A percentile compares a stretch with the other conserved stretches of the same genome.
phyloP scores from a whole-genome alignment of 2,329 filamentous ascomycete genomes.

The Alternaria tenuissima region DNA sequence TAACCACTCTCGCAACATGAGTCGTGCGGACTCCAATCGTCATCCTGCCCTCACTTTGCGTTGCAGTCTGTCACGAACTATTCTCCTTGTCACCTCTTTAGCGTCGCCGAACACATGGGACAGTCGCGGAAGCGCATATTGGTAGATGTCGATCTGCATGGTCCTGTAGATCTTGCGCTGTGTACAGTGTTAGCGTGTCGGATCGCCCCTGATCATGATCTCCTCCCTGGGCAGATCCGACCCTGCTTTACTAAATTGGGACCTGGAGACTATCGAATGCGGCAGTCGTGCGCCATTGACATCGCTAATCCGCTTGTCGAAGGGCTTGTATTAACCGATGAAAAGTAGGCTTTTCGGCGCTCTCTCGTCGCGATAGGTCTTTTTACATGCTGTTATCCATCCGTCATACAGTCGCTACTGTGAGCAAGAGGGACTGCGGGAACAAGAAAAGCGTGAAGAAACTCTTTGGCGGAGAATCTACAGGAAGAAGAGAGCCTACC shows the following conservation, averaged over 20 bases:
- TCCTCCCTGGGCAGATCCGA: not conserved
- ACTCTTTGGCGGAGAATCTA: too few relatives aligned
- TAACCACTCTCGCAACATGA: constrained; percentile 4
- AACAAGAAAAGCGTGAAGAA: not conserved
- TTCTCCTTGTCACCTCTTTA: not conserved
- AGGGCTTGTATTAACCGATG: not conserved
- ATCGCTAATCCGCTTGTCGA: not conserved
- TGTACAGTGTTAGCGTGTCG: not conserved
- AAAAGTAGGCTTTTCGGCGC: not conserved
- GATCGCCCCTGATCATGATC: not conserved
- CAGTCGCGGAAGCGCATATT: constrained; percentile 3
- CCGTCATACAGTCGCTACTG: not conserved
- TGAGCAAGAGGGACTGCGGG: not conserved
- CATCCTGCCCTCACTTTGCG: not conserved
- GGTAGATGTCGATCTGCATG: constrained; percentile 5
- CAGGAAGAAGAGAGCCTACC: not conserved
- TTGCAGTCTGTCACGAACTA: not conserved
- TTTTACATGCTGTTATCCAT: not conserved
- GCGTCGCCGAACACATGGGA: not conserved
- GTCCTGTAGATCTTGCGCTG: not conserved
- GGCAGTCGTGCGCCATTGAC: not conserved
- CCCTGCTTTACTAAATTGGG: not conserved
- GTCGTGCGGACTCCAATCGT: constrained; percentile 6
- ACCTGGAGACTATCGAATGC: not conserved
- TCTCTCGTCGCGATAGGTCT: not conserved